Evolutionary conservation across 305 asterid species (phyloP), one percentile per base, ranked within the genome.

Genomic region (Fraxinus sp.): DNA sequence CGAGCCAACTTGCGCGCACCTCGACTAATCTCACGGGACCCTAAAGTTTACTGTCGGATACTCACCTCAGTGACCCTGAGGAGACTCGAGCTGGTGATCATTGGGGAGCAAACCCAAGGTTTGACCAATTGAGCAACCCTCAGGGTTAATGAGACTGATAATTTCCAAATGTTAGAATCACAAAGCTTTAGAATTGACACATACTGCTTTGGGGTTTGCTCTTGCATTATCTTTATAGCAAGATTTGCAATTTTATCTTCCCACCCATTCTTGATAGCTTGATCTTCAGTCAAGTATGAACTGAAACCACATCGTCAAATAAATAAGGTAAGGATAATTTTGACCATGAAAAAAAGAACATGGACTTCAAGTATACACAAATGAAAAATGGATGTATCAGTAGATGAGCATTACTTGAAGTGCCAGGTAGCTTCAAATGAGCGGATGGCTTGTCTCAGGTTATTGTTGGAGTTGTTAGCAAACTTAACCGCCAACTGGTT

Each of bases 361-460:
- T 10, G 74, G 35, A 66, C 74, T 26, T 26, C 5, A 20, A 59
- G 74, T 26, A 66, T 66, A 26, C 36, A 66, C 36, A 26, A 66
- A 55, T n/a, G 3, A 55, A 55, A 55, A 55, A 66, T 26, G 74
- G 18, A 66, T 66, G 74, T 4, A 35, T 26, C 9, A 66, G 33
- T 66, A 66, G 74, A 30, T 66, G 74, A 24, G 33, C 2, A 74
- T 66, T 92, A 93, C 97, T 85, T 89, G 88, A 82, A 83, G 83
- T 89, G 90, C 93, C 98, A 93, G 83, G 98, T 94, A 74, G 98
- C 97, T 91, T 94, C 97, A 28, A 94, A 94, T 39, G 98, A 94
- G 66, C 98, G 97, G 49, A 92, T 86, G 18, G 97, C 97, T 87
- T 93, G 98, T 87, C 97, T 88, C 79, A 94, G 88, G 87, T 93